Evolutionary conservation across 2,329 filamentous ascomycete species (phyloP).

Genomic region (Dactylellina leptospora): DNA sequence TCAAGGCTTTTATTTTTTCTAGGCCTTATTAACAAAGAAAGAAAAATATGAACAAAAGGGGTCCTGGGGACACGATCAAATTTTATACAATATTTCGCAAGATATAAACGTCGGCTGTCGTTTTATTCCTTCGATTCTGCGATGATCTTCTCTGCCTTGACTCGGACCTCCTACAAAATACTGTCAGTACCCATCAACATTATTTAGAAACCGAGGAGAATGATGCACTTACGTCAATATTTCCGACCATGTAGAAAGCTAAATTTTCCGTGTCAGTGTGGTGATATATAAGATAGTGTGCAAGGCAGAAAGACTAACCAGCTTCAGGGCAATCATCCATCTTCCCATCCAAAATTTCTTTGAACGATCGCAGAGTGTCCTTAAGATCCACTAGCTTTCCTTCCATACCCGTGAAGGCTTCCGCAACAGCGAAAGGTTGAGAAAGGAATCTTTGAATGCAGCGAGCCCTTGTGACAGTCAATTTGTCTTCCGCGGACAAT

Average conservation of each 20-base stretch:
- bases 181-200: constrained; percentile 13
- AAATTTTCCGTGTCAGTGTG: constrained; percentile 15
- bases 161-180: constrained; percentile 71
- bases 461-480: constrained; percentile 99
- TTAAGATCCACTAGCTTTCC: constrained; percentile 97
- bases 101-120: constrained; percentile 13
- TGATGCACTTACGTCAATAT: constrained; percentile 72
- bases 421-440: constrained; percentile 94
- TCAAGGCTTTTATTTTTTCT: constrained; percentile 42
- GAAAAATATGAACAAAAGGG: constrained; percentile 8
- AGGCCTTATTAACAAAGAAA: constrained; percentile 33
- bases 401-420: constrained; percentile 81
- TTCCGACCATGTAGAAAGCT: constrained; percentile 93
- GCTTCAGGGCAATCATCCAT: constrained; percentile 94
- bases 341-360: constrained; percentile 94
- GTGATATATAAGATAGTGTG: neutral
- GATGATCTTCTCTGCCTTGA: constrained; percentile 99
- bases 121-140: constrained; percentile 68
- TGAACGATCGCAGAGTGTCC: constrained; percentile 97
- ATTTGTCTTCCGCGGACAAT: constrained; percentile 97
- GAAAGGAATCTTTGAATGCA: constrained; percentile 99
- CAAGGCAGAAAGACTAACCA: constrained; percentile 62
- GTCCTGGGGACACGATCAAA: too few species aligned
- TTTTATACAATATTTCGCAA: constrained; percentile 35
- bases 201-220: neutral